Conservation (phyloP, 176 grass and related monocot species). For the Bromus sterilis region DNA sequence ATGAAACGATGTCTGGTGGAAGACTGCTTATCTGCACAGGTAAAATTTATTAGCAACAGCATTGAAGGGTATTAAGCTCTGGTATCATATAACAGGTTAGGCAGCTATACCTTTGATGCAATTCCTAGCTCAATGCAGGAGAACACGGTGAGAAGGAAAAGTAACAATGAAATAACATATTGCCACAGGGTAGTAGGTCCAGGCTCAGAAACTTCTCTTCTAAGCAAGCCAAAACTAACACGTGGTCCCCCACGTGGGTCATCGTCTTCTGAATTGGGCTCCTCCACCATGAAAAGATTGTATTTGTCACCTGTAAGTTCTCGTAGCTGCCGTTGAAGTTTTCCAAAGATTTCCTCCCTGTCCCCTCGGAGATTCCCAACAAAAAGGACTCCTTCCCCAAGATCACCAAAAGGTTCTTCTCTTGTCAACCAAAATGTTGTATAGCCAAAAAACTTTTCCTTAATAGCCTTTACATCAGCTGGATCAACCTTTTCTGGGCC, state of each 20-base stretch:
- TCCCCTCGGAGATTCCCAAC: conserved; percentile 82
- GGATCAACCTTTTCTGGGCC: conserved; percentile 91
- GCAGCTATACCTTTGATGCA: conserved; percentile 74
- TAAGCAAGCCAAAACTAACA: conserved; percentile 90
- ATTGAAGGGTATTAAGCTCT: conserved; percentile 10
- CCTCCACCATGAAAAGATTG: conserved; percentile 97
- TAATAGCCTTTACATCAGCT: conserved; percentile 81
- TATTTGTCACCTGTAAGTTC: conserved; percentile 86
- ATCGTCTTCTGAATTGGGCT: conserved; percentile 83
- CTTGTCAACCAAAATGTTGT: conserved; percentile 98
- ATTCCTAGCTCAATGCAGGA: conserved; percentile 94
- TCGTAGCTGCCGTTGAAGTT: conserved; percentile 56
- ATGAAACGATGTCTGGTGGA: conserved; percentile 89
- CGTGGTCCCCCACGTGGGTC: conserved; percentile 89
- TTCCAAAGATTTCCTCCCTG: conserved; percentile 86
- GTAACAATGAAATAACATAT: conserved; percentile 90
- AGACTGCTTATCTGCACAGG: conserved; percentile 80
- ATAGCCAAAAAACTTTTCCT: conserved; percentile 95
- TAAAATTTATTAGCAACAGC: conserved; percentile 18
- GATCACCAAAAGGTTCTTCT: conserved; percentile 97
- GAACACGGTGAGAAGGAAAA: conserved; percentile 85
- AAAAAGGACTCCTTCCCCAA: conserved; percentile 91
- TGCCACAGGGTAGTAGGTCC: conserved; percentile 95
- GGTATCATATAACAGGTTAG: conserved; percentile 19
- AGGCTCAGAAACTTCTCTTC: conserved; percentile 95